Evolutionary conservation across 2,329 filamentous ascomycete species (phyloP), one percentile per base, ranked within the genome.

Genomic region (Phialophora expanda): DNA sequence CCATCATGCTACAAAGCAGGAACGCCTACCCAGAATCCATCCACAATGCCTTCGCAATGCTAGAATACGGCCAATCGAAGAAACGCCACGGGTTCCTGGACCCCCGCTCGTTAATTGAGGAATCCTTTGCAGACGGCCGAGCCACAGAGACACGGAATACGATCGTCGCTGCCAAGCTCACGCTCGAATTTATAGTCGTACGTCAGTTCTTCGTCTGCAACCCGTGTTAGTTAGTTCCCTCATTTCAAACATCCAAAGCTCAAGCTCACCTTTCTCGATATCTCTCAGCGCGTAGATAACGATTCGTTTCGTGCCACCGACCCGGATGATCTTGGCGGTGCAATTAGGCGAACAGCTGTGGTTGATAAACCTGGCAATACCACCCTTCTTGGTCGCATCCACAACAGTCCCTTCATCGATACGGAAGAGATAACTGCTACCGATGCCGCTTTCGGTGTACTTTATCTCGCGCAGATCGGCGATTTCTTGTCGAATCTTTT

Each of bases 171-270:
- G 75, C 93, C 93, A 75, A 96, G 92, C 80, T 99, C 95, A 74
- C 95, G 91, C 82, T 99, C 95, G 78, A 99, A 99, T 80, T 99
- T 99, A 86, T 99, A 99, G 83, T 99, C 95, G 82, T 99, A 99
- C 1, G 95, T 99, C 77, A 99, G 88, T 83, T 99, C 95, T 81
- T 99, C 95, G 77, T 97, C 95, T 99, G 75, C 68, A 32, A 53
- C 62, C 20, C 61, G 51, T 44, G 73, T 81, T 74, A 76, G 73
- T 81, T 74, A 76, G 77, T 64, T 68, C 20, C 24, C 38, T 22
- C 46, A 28, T n/a, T n/a, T n/a, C 24, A 55, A 44, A 59, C 17
- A 17, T 32, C 38, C 5, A 46, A 55, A 26, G 28, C 14, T 38
- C 20, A 41, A 61, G 4, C 91, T 84, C 86, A 97, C 95, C 95